A percentile compares a stretch with the other conserved stretches of the same genome.
Evolutionary conservation across 257 asterid species (phyloP).

Genomic region (Solanum acaule): DNA sequence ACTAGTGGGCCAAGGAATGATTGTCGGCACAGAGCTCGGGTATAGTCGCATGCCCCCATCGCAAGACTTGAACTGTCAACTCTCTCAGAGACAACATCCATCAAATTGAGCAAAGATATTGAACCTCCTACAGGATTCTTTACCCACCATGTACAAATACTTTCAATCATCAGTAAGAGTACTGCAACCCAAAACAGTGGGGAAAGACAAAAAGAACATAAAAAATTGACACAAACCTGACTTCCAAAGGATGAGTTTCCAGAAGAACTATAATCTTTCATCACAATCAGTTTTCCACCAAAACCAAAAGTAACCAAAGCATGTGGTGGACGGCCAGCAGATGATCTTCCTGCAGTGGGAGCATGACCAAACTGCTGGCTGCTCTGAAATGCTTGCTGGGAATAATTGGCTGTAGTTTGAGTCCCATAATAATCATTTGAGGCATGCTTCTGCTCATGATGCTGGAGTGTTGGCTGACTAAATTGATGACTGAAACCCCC

Average conservation of each 20-base stretch:
- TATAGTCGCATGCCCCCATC: constrained; percentile 35
- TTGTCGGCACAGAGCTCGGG: constrained; percentile 61
- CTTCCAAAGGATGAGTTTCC: constrained; percentile 44
- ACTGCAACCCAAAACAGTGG: not conserved
- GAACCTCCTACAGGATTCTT: constrained; percentile 62
- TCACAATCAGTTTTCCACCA: constrained; percentile 88
- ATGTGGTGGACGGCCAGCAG: constrained; percentile 91
- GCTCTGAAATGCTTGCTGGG: constrained; percentile 47
- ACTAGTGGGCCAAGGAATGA: constrained; percentile 85
- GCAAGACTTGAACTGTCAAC: constrained; percentile 30
- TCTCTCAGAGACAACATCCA: constrained; percentile 51
- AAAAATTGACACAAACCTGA: constrained; percentile 52
- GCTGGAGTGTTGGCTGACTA: constrained; percentile 38
- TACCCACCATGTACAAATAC: constrained; percentile 17
- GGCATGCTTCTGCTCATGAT: constrained; percentile 32
- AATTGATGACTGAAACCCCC: constrained; percentile 37
- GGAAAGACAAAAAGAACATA: constrained; percentile 5
- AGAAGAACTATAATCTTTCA: constrained; percentile 41
- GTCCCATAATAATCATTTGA: constrained; percentile 34
- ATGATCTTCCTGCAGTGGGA: constrained; percentile 56
- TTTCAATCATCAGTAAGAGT: constrained; percentile 14
- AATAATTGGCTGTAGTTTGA: constrained; percentile 35
- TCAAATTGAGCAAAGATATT: constrained; percentile 62
- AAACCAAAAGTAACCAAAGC: constrained; percentile 92
- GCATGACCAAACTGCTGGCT: constrained; percentile 41